phyloP scores from a whole-genome alignment of 148 eudicot species.

The Fallopia convolvulus region DNA sequence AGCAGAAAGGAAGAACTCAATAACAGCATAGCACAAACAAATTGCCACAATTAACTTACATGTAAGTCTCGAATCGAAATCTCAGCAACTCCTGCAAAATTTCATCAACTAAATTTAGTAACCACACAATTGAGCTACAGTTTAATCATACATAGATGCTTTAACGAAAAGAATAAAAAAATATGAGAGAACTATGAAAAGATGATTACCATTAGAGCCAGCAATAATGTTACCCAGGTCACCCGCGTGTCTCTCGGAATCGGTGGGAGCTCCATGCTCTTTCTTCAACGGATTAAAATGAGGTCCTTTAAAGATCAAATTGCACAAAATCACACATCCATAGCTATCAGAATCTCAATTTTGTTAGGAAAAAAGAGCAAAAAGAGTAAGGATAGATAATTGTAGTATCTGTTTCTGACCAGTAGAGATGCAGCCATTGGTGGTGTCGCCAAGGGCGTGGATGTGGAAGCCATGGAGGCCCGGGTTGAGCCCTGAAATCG shows the following conservation, averaged over 20 bases:
- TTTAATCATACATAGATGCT: neutral
- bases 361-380: neutral
- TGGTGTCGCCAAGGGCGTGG: slow-evolving; percentile 90
- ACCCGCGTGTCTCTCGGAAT: slow-evolving; percentile 75
- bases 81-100: slow-evolving; percentile 69
- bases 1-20: neutral
- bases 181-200: neutral
- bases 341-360: neutral
- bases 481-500: slow-evolving; percentile 57
- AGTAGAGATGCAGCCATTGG: slow-evolving; percentile 88
- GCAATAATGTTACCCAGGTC: slow-evolving; percentile 93
- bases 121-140: neutral
- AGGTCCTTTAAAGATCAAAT: slow-evolving; percentile 41
- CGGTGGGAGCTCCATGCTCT: slow-evolving; percentile 80
- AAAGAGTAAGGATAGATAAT: neutral
- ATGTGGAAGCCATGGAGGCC: slow-evolving; percentile 90
- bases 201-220: slow-evolving; percentile 51
- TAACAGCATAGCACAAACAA: neutral
- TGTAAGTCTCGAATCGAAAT: slow-evolving; percentile 53
- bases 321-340: neutral
- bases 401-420: slow-evolving; percentile 26
- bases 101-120: neutral
- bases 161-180: neutral
- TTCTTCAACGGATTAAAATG: slow-evolving; percentile 83
- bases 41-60: slow-evolving; percentile 27